phyloP scores from a whole-genome alignment of 352 stramenopile genomes.

The Phytophthora sp. region DNA sequence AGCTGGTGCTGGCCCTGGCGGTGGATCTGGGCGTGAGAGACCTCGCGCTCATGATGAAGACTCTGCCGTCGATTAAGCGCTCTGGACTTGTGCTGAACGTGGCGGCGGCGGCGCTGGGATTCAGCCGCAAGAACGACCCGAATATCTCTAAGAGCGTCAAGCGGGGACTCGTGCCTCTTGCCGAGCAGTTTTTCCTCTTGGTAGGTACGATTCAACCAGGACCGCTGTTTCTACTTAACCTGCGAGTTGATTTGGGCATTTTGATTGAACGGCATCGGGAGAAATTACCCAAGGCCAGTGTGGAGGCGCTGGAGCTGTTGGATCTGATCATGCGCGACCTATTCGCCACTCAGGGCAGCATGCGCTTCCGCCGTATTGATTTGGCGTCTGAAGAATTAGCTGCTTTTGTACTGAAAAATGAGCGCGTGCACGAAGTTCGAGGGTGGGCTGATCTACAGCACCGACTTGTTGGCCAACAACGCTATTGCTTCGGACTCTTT shows the following conservation, averaged over 20 bases:
- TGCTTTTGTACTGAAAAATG: slow-evolving; percentile 75
- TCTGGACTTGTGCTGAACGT: slow-evolving; percentile 87
- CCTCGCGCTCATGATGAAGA: slow-evolving; percentile 83
- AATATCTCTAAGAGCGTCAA: slow-evolving; percentile 89
- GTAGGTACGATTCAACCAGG: slow-evolving; percentile 73
- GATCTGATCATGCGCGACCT: slow-evolving; percentile 86
- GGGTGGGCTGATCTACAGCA: slow-evolving; percentile 71
- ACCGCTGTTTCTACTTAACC: slow-evolving; percentile 73
- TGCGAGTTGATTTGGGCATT: slow-evolving; percentile 68
- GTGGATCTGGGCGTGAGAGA: slow-evolving; percentile 83
- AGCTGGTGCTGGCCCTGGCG: slow-evolving; percentile 79
- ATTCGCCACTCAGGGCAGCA: slow-evolving; percentile 83
- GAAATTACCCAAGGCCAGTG: slow-evolving; percentile 47
- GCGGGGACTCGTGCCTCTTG: slow-evolving; percentile 77
- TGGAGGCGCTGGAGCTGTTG: slow-evolving; percentile 77
- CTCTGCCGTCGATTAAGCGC: slow-evolving; percentile 73
- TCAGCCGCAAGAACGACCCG: slow-evolving; percentile 82
- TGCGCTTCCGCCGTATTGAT: slow-evolving; percentile 83
- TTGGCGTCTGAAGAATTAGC: slow-evolving; percentile 71
- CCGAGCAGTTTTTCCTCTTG: slow-evolving; percentile 83
- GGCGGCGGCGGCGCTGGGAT: slow-evolving; percentile 73
- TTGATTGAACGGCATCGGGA: slow-evolving; percentile 59
- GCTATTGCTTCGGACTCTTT: slow-evolving; percentile 86
- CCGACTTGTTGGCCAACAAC: slow-evolving; percentile 65
- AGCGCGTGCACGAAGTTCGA: slow-evolving; percentile 78